Evolutionary conservation across 257 asterid genomes (phyloP).

Genomic region (Solanum chiquidenum): DNA sequence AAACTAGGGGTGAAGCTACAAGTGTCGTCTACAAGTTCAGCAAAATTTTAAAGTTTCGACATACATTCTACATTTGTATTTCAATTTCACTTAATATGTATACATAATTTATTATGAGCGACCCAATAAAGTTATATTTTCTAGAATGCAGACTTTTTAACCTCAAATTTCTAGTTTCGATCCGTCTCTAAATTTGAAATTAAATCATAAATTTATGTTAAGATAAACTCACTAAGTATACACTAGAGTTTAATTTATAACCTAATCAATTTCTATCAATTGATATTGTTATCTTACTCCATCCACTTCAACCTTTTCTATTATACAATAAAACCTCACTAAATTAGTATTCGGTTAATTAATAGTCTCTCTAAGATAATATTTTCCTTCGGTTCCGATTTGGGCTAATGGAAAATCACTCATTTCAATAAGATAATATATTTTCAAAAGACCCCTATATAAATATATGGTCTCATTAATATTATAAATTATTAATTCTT

Average conservation of each 20-base stretch:
- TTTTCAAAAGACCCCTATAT: too few species aligned
- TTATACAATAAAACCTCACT: neutral
- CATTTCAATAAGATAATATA: too few species aligned
- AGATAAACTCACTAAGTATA: neutral
- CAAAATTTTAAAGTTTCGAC: neutral
- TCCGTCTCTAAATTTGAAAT: neutral
- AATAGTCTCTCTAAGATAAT: too few species aligned
- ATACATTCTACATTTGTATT: too few species aligned
- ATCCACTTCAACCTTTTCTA: neutral
- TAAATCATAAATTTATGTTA: neutral
- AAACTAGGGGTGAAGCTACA: neutral
- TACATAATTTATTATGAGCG: too few species aligned
- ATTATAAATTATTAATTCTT: too few species aligned
- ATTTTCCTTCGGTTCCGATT: rapidly evolving
- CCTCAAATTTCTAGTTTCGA: neutral
- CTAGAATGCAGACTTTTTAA: neutral
- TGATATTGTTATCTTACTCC: neutral
- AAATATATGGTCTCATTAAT: too few species aligned
- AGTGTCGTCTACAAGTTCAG: too few species aligned
- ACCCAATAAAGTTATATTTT: neutral
- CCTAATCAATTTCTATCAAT: neutral
- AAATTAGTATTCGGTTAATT: too few species aligned
- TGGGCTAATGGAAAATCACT: too few species aligned
- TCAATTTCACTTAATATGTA: neutral
- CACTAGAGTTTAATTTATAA: neutral